Base-by-base conservation (phyloP, 225 moss, liverwort and hornwort genomes). In the Sphagnum tenellum region DNA sequence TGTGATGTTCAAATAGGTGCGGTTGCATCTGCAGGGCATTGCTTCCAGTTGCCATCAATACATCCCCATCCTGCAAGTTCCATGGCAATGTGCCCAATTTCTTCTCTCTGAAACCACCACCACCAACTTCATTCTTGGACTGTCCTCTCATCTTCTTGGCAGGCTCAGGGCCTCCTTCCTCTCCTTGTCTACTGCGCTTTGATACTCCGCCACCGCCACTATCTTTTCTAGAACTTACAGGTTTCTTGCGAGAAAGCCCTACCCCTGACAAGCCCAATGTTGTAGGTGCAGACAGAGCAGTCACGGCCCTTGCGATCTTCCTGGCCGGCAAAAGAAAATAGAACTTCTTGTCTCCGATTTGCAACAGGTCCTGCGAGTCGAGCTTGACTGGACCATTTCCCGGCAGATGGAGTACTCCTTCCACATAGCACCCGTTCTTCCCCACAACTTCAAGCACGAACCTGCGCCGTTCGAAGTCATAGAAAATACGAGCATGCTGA, bases 371-470 rank as follows among this genome's bases (percentile, higher is more conserved):
- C 61, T 85, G 81, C n/a, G 85, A 85, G 58, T 81, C 75, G 8
- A 85, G 81, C 69, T 78, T 85, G 50, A 85, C 61, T 48, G 75
- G 71, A 7, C 70, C 64, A 46, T 60, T 50, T 11, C 72, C 78
- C 0, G 85, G 85, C n/a, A 78, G 49, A 56, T 76, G 63, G 12
- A 78, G 73, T 44, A 76, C 81, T 48, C 85, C 85, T 53, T 85
- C 85, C 3, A 85, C 85, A 58, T 76, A 85, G 63, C 85, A 85
- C 57, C 85, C 85, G 60, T 85, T 85, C 71, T 85, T 85, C n/a
- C 85, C 85, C 61, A 85, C 14, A 44, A 85, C 85, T 71, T 85
- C 85, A 2, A 85, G 75, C 51, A 85, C 81, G 9, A 85, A 85
- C 69, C 70, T 73, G 52, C 71, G 70, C 14, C 73, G 76, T 59